Base-by-base conservation (phyloP, 805 yeast species). In the Wickerhamiella siamensis region DNA sequence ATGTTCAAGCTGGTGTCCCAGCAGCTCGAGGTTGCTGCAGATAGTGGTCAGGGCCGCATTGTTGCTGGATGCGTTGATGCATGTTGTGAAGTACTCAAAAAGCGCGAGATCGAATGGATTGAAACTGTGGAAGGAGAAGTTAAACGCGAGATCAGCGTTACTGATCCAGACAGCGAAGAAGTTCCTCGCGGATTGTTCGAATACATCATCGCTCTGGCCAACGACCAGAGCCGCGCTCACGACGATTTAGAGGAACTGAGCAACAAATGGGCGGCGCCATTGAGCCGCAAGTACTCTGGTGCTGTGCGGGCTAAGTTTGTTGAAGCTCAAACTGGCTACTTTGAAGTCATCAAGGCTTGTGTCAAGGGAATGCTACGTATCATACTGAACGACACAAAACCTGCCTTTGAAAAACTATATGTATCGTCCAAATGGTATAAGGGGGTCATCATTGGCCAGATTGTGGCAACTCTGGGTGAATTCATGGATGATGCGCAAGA, bases 21-120 rank as follows among this genome's bases (percentile, higher is more conserved):
- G 55, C 94, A 86, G 58, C 78, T 83, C 14, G 93, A 81, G 47
- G 87, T 81, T 5, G 91, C 94, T 0, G 82, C 86, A 0, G 87
- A 79, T 26, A 75, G 88, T 3, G 83, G 83, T 3, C 86, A 82
- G 58, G 83, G 86, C 5, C 71, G 77, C 47, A 80, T 84, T 21
- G 65, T 84, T 27, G 76, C 77, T 10, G 91, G 88, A 19, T 91
- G 83, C 10, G 73, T 84, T 14, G 77, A 71, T 40, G 75, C 78
- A 45, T 81, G 86, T 66, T 72, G 79, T 26, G 64, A 62, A 5
- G 65, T 81, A 39, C 65, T 83, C 46, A 63, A 71, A 38, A 59
- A 67, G 41, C 66, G 94, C 47, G 84, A 81, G 47, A 62, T 64
- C 21, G 70, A 69, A 41, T 84, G 88, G 80, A 67, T 68, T 45